Base-by-base conservation (phyloP, 2,329 filamentous ascomycete species). In the Samsoniella hepiali region DNA sequence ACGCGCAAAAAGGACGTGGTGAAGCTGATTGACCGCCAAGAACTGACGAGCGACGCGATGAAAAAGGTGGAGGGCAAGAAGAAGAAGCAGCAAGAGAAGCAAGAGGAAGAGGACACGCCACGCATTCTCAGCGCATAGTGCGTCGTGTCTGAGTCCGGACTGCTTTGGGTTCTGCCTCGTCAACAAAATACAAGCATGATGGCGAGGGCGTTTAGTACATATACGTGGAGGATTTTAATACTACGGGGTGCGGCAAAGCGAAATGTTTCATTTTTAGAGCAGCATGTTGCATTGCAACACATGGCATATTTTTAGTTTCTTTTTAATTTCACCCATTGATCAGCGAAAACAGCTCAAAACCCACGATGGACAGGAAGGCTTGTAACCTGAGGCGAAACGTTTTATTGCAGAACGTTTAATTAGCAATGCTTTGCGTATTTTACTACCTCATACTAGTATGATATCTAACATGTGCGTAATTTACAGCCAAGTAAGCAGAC, bases 1-100 rank as follows among this genome's bases (percentile, higher is more conserved):
- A 93, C 91, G 2, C 81, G 91, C 58, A 96, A 96, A 82, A 94
- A 93, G 83, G 91, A 96, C 49, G 90, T 96, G 0, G 80, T 93
- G 29, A 88, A 93, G 71, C 83, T 88, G 51, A 85, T 95, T 76
- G 86, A 90, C 69, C 80, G 91, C 36, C 91, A 95, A 72, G 86
- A 91, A 67, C 75, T 96, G 63, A 96, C 91, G 57, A 72, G 80
- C 38, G 78, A 85, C 62, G 82, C 82, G 9, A 83, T 82, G 59
- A 77, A 80, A 64, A 79, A 81, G 60, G 75, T 81, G 64, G 76
- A 79, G 68, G 81, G 81, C 67, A 79, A 81, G 70, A 77, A 75
- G 64, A 69, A 72, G 56, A 73, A 72, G 54, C 73, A 72, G 54
- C 67, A 71, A 63, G 68, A 72, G 36, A 68, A 70, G 22, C 66